Evolutionary conservation across 1,139 yeast species (phyloP).

Genomic region (Debaryomyces udenii): DNA sequence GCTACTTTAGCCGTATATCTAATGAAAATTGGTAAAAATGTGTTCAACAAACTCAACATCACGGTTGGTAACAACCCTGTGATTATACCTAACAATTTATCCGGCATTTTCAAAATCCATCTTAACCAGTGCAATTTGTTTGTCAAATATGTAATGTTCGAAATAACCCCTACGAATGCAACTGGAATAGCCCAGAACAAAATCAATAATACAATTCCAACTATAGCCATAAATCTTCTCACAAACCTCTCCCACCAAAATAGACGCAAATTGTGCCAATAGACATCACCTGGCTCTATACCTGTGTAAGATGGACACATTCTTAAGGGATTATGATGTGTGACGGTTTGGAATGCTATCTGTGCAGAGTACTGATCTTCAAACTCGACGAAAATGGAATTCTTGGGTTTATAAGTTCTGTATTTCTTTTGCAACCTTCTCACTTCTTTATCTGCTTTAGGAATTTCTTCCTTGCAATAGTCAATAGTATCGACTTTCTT

Average conservation of each 20-base stretch:
- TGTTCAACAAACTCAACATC: constrained; percentile 66
- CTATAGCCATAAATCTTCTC: constrained; percentile 59
- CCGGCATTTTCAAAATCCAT: constrained; percentile 68
- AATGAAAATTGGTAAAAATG: constrained; percentile 78
- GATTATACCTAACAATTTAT: constrained; percentile 58
- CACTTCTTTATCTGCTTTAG: constrained; percentile 58
- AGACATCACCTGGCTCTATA: constrained; percentile 61
- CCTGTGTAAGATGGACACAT: constrained; percentile 56
- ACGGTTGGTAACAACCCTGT: constrained; percentile 80
- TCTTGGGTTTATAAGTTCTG: constrained; percentile 47
- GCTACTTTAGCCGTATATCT: constrained; percentile 68
- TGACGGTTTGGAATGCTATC: constrained; percentile 62
- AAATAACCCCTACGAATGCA: constrained; percentile 77
- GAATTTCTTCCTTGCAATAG: constrained; percentile 57
- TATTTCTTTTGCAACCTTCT: constrained; percentile 51
- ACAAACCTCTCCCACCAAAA: constrained; percentile 82
- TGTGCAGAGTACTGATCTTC: constrained; percentile 73
- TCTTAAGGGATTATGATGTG: constrained; percentile 57
- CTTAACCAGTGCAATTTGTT: constrained; percentile 61
- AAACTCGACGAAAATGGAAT: constrained; percentile 70
- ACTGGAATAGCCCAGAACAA: constrained; percentile 88
- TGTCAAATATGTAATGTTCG: constrained; percentile 70
- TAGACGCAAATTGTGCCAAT: constrained; percentile 73
- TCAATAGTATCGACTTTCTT: constrained; percentile 64
- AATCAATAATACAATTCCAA: constrained; percentile 60